A percentile compares a stretch with the other conserved stretches of the same genome.
phyloP scores from a whole-genome alignment of 2,329 filamentous ascomycete genomes.

The Seiridium unicorne region DNA sequence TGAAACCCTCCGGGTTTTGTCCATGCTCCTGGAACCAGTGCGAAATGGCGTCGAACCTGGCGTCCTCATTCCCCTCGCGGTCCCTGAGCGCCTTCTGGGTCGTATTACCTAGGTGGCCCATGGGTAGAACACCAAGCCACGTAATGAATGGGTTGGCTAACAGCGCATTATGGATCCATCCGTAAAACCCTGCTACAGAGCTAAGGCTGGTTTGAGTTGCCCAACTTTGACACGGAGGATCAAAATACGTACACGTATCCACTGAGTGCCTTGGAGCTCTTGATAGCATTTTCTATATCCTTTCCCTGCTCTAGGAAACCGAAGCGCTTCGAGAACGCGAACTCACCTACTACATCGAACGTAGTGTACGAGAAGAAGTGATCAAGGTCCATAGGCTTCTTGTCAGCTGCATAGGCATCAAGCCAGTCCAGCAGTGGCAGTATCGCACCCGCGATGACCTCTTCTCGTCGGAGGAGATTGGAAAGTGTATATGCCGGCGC shows the following conservation, averaged over 20 bases:
- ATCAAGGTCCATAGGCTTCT: constrained; percentile 11
- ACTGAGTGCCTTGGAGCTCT: constrained; percentile 6
- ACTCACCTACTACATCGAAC: constrained; percentile 24
- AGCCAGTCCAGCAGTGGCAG: constrained; percentile 5
- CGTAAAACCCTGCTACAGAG: constrained; percentile 8
- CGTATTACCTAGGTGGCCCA: constrained; percentile 9
- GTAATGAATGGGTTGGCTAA: constrained; percentile 14
- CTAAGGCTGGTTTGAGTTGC: too few relatives aligned
- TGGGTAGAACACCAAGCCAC: constrained; percentile 12
- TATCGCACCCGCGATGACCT: constrained; percentile 6
- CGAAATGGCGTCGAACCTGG: constrained; percentile 11
- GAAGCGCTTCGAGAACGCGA: constrained; percentile 23
- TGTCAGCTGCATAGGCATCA: not conserved
- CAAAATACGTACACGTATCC: not conserved
- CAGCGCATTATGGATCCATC: constrained; percentile 12
- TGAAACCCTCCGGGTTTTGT: not conserved
- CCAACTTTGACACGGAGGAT: too few relatives aligned
- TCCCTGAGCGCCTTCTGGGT: constrained; percentile 5
- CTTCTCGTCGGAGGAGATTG: constrained; percentile 18
- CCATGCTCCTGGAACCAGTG: constrained; percentile 7
- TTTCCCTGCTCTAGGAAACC: constrained; percentile 23
- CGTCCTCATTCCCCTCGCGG: constrained; percentile 9
- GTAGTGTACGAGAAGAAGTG: constrained; percentile 17
- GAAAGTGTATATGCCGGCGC: constrained; percentile 19
- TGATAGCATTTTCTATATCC: constrained; percentile 22